Conservation (phyloP, 441 rosid genomes). For the Raphanus hybrid region DNA sequence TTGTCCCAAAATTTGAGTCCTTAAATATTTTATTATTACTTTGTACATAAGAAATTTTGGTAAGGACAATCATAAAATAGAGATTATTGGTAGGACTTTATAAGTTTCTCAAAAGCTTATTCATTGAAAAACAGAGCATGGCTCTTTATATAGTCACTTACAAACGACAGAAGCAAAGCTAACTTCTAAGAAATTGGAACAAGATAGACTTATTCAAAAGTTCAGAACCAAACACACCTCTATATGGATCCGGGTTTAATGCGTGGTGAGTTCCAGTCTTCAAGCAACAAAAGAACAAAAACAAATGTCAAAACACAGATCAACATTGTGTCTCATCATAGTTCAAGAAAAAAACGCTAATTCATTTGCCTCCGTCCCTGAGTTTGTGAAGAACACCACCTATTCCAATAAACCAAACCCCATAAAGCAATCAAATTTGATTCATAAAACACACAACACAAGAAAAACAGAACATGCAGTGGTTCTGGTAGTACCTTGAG, state of each 20-base stretch:
- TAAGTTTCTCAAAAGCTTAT: too few species aligned
- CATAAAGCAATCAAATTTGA: background rate
- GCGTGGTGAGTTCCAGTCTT: slow-evolving; percentile 96
- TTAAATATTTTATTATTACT: too few species aligned
- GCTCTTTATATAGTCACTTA: too few species aligned
- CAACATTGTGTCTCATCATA: background rate
- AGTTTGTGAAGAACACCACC: slow-evolving; percentile 95
- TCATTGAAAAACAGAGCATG: too few species aligned
- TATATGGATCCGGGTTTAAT: slow-evolving; percentile 91
- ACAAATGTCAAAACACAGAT: background rate
- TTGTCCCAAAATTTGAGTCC: too few species aligned
- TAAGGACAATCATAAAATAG: too few species aligned
- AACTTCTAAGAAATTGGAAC: too few species aligned
- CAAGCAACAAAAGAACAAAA: slow-evolving; percentile 10
- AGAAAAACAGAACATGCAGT: background rate
- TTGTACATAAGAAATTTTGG: too few species aligned
- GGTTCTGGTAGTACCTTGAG: slow-evolving; percentile 60
- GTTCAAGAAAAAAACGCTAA: slow-evolving; percentile 48
- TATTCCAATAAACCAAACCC: slow-evolving; percentile 28
- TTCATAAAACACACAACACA: background rate
- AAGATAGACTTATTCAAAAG: too few species aligned
- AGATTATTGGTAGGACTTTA: too few species aligned
- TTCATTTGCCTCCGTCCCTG: slow-evolving; percentile 98
- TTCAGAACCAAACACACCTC: slow-evolving; percentile 92
- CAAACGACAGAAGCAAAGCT: too few species aligned